These are phyloP conservation scores for Pythium brassicae DNA, from an alignment of 352 stramenopile species.

Conservation along the genomic window DNA sequence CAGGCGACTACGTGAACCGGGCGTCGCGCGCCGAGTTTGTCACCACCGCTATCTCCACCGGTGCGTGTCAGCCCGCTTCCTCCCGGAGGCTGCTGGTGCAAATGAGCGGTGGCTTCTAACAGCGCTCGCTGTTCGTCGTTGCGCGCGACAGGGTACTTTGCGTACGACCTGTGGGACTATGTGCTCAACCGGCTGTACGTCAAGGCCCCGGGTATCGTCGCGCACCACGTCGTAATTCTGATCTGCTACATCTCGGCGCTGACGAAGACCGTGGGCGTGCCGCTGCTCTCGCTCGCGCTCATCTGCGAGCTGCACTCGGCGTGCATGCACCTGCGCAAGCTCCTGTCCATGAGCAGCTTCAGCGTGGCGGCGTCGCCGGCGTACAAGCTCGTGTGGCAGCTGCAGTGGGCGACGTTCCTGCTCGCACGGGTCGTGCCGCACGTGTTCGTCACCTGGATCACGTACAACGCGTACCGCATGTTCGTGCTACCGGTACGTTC, in stretches of 20 bases:
- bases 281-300: constrained; percentile 65
- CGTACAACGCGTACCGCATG: constrained; percentile 29
- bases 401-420: constrained; percentile 57
- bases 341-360: constrained; percentile 65
- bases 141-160: constrained; percentile 47
- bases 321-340: constrained; percentile 73
- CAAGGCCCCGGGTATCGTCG: constrained; percentile 62
- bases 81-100: no score
- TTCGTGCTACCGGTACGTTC: constrained; percentile 41
- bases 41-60: constrained; percentile 63
- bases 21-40: constrained; percentile 33
- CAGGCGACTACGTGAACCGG: constrained; percentile 34
- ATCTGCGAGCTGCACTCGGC: constrained; percentile 76
- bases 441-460: constrained; percentile 33
- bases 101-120: no score
- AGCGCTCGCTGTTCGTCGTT: neutral
- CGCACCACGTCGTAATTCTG: constrained; percentile 75
- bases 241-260: constrained; percentile 79
- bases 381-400: constrained; percentile 41
- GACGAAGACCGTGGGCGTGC: constrained; percentile 65
- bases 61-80: constrained; percentile 11
- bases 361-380: constrained; percentile 20
- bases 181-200: constrained; percentile 67
- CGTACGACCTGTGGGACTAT: constrained; percentile 81
- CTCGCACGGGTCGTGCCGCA: constrained; percentile 44